These are phyloP conservation scores for Solanum microdontum DNA, from an alignment of 257 asterid species.

Conservation along the genomic window DNA sequence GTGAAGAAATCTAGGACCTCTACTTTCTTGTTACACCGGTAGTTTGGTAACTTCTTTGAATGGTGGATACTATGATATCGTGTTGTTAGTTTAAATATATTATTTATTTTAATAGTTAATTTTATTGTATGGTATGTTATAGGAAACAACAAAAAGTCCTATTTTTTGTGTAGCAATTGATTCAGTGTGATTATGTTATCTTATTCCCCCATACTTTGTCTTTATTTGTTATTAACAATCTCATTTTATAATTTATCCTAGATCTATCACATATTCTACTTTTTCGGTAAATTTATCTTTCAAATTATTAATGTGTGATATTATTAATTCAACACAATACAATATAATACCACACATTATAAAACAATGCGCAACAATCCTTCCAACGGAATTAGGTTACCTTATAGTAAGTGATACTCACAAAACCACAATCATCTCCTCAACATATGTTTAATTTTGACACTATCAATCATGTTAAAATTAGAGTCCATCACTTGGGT, in stretches of 20 bases:
- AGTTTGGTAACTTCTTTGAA: background rate
- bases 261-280: background rate
- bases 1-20: background rate
- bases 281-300: rapidly evolving
- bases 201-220: background rate
- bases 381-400: background rate
- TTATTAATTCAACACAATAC: background rate
- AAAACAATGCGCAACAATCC: background rate
- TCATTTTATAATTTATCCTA: background rate
- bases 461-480: background rate
- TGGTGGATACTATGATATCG: background rate
- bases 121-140: background rate
- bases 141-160: background rate
- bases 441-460: background rate
- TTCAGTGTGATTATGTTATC: background rate
- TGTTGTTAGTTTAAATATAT: background rate
- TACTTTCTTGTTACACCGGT: background rate
- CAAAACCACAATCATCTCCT: background rate
- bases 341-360: background rate
- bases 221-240: background rate
- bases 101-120: background rate
- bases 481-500: background rate
- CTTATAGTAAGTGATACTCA: background rate
- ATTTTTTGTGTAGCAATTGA: background rate
- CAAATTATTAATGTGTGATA: rapidly evolving